Conservation (phyloP, 2,329 filamentous ascomycete species). For the Beauveria caledonica region DNA sequence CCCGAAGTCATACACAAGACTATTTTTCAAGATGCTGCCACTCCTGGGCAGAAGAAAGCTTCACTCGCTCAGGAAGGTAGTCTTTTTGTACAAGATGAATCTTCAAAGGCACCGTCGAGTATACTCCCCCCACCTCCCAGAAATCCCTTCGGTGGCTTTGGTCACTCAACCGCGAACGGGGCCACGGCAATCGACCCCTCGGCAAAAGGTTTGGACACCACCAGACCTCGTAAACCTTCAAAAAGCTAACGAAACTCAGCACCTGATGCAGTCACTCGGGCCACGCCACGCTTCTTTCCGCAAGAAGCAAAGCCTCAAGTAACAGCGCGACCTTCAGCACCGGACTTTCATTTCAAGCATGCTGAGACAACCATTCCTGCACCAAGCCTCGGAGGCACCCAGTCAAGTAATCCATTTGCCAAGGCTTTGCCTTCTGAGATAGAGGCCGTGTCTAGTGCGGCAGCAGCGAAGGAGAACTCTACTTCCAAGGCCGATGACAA, state of each 20-base stretch:
- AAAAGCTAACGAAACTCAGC: neutral
- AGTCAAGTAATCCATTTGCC: neutral
- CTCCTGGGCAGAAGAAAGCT: neutral
- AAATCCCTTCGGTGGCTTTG: neutral
- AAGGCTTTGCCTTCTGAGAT: neutral
- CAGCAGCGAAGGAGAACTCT: neutral
- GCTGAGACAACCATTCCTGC: neutral
- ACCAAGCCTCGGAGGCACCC: neutral
- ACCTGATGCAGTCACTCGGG: neutral
- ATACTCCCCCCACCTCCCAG: neutral
- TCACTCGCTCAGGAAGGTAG: constrained; percentile 19
- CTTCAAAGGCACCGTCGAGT: neutral
- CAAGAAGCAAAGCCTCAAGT: neutral
- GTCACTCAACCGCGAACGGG: neutral
- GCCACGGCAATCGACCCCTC: neutral
- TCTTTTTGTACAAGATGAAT: constrained; percentile 20
- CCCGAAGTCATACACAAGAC: constrained; percentile 49
- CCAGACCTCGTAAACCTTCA: neutral
- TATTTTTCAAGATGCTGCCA: constrained; percentile 30
- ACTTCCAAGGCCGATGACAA: neutral
- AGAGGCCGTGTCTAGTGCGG: neutral
- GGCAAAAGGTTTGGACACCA: neutral
- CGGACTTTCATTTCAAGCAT: neutral
- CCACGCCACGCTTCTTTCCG: neutral
- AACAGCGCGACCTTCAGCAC: neutral